A percentile compares a stretch with the other conserved stretches of the same genome.
Conservation (phyloP, 805 yeast genomes). For the Grigorovia yakushimaensis region DNA sequence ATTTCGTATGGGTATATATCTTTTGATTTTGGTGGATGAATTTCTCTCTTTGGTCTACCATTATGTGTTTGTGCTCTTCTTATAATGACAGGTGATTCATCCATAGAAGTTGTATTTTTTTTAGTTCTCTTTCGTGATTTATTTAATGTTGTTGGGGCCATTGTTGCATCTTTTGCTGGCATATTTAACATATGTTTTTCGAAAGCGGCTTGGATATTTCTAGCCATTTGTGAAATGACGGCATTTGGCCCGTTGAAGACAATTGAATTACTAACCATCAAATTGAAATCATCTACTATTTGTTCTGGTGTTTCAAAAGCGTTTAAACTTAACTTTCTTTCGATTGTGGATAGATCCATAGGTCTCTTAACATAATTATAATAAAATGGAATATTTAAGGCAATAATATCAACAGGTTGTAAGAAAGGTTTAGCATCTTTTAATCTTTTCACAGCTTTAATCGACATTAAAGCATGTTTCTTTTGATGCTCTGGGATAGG, state of each 20-base stretch:
- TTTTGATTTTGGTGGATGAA: constrained; percentile 92
- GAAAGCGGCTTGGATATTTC: constrained; percentile 81
- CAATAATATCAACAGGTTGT: constrained; percentile 81
- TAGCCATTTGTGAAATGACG: constrained; percentile 83
- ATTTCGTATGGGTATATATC: constrained; percentile 80
- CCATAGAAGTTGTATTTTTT: constrained; percentile 17
- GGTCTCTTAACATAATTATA: constrained; percentile 76
- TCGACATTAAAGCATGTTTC: constrained; percentile 64
- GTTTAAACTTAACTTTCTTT: constrained; percentile 57
- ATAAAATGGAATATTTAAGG: constrained; percentile 83
- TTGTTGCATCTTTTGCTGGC: constrained; percentile 50
- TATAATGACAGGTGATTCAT: constrained; percentile 34
- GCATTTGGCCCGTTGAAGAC: constrained; percentile 80
- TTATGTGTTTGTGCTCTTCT: constrained; percentile 68
- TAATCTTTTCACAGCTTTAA: constrained; percentile 79
- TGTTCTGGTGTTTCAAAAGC: constrained; percentile 66
- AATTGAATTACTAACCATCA: constrained; percentile 76
- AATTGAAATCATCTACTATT: constrained; percentile 66
- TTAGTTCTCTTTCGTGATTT: constrained; percentile 21
- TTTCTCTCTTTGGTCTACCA: constrained; percentile 89
- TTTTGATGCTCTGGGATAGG: constrained; percentile 80
- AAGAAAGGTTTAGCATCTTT: constrained; percentile 89
- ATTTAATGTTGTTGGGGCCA: constrained; percentile 20
- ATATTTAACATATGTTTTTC: constrained; percentile 87
- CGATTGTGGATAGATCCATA: constrained; percentile 90